These are phyloP conservation scores for Nosema bombycis DNA, from an alignment of 371 early-diverging fungal genomes.

Conservation along the genomic window DNA sequence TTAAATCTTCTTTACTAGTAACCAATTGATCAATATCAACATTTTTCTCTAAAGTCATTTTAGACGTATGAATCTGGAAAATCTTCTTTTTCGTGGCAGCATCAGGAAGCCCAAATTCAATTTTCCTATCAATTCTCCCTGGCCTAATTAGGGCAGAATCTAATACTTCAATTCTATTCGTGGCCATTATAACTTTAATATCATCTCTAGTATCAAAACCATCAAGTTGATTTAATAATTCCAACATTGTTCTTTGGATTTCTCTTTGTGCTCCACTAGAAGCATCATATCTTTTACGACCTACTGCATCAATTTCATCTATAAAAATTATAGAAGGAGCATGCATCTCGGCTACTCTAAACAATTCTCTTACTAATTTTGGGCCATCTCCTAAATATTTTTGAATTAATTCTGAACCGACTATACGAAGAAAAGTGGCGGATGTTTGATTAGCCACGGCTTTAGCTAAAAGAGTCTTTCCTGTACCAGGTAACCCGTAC, in stretches of 20 bases:
- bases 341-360: slow-evolving; percentile 93
- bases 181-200: slow-evolving; percentile 99
- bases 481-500: slow-evolving; percentile 96
- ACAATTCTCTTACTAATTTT: slow-evolving; percentile 94
- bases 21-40: slow-evolving; percentile 95
- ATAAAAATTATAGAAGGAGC: slow-evolving; percentile 99
- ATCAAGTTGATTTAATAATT: slow-evolving; percentile 96
- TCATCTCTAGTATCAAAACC: slow-evolving; percentile 98
- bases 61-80: slow-evolving; percentile 91
- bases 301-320: slow-evolving; percentile 99
- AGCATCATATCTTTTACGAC: slow-evolving; percentile 89
- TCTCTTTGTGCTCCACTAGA: slow-evolving; percentile 93
- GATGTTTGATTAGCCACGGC: slow-evolving; percentile 99
- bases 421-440: slow-evolving; percentile 95
- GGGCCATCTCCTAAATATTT: slow-evolving; percentile 99
- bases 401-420: slow-evolving; percentile 99
- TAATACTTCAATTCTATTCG: slow-evolving; percentile 92
- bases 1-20: slow-evolving; percentile 92
- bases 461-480: slow-evolving; percentile 95
- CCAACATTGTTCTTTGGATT: slow-evolving; percentile 99
- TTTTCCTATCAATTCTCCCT: slow-evolving; percentile 99
- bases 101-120: slow-evolving; percentile 97
- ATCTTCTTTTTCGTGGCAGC: slow-evolving; percentile 93
- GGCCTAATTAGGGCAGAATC: slow-evolving; percentile 99
- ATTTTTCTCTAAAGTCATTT: slow-evolving; percentile 90